Evolutionary conservation across 495 filamentous ascomycete genomes (phyloP).

Genomic region (Penicillium cinerascens): DNA sequence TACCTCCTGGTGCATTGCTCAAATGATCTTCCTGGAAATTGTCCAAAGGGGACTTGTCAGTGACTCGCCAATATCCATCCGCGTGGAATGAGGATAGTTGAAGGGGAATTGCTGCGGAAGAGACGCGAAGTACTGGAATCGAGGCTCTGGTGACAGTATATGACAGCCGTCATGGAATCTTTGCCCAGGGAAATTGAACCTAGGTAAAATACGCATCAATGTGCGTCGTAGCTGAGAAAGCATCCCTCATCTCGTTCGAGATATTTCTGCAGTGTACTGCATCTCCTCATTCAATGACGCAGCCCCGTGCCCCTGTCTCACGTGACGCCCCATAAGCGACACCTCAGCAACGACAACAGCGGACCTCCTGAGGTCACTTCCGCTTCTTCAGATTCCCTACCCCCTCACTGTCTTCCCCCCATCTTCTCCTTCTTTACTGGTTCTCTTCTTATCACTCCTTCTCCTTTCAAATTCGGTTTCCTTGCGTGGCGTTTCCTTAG

Average conservation of each 20-base stretch:
- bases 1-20: neutral
- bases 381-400: conserved; percentile 28
- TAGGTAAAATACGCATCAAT: neutral
- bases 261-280: neutral
- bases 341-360: conserved; percentile 46
- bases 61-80: neutral
- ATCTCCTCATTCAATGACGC: conserved; percentile 1
- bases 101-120: neutral
- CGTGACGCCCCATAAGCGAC: conserved; percentile 45
- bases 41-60: neutral
- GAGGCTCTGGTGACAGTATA: neutral
- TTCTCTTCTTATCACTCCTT: neutral
- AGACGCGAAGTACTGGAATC: neutral
- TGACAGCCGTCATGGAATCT: neutral
- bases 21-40: too few species aligned
- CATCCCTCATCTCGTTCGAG: neutral
- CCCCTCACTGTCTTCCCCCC: conserved; percentile 14
- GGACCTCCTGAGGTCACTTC: conserved; percentile 47
- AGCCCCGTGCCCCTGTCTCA: conserved; percentile 24
- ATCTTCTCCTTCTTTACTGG: conserved; percentile 8
- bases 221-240: neutral
- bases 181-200: neutral
- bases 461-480: conserved; percentile 25
- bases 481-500: conserved; percentile 45
- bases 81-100: neutral